Conservation (phyloP, 2,329 filamentous ascomycete species). For the Penicillium sp. region DNA sequence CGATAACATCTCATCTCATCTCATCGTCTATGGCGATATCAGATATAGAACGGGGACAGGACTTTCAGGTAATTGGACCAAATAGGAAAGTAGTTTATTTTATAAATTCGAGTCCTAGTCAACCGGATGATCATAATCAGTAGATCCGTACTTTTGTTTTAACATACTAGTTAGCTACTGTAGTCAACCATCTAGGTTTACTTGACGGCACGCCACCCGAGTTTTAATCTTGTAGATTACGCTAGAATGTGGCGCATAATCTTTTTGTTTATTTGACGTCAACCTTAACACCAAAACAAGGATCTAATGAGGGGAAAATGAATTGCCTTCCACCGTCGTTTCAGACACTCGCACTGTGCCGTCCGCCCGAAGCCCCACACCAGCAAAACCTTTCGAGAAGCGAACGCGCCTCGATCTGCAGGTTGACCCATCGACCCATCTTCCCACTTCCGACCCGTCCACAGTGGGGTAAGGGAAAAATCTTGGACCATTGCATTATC, state of each 20-base stretch:
- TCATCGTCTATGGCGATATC: neutral
- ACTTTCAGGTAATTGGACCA: neutral
- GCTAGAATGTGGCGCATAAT: neutral
- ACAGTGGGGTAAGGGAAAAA: neutral
- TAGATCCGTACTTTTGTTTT: neutral
- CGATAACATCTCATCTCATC: neutral
- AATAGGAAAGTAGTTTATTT: neutral
- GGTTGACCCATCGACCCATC: neutral
- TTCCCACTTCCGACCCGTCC: neutral
- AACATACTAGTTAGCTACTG: neutral
- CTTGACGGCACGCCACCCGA: neutral
- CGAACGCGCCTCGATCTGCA: constrained; percentile 7
- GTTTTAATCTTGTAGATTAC: neutral
- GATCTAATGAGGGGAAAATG: neutral
- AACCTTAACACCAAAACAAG: neutral
- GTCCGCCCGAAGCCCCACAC: neutral
- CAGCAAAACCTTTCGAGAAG: neutral
- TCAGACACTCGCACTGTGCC: neutral
- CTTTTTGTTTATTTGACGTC: neutral
- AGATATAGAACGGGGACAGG: neutral
- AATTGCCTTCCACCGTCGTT: neutral
- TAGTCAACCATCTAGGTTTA: neutral
- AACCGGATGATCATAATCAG: neutral
- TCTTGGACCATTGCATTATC: neutral
- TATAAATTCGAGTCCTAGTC: neutral